Percentiles rank a stretch among this genome's conserved stretches.
phyloP scores from a whole-genome alignment of 148 eudicot genomes.

The Rhododendron ferrugineum region DNA sequence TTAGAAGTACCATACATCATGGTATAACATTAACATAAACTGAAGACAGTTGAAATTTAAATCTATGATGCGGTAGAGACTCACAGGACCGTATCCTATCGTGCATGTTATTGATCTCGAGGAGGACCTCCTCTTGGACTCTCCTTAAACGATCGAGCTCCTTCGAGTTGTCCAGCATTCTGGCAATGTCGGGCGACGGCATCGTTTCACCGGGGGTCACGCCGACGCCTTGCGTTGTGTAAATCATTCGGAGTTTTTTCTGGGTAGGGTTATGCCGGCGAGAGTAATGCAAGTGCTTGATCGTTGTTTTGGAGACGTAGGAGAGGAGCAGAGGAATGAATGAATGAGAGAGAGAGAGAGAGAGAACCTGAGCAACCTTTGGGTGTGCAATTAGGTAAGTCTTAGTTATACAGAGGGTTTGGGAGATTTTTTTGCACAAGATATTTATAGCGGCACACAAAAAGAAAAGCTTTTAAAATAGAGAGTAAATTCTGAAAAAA shows the following conservation, averaged over 20 bases:
- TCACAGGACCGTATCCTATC: constrained; percentile 69
- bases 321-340: background rate
- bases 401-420: background rate
- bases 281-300: background rate
- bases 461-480: too few species aligned
- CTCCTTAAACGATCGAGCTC: constrained; percentile 80
- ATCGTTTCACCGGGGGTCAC: constrained; percentile 6
- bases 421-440: background rate
- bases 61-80: constrained; percentile 7
- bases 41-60: background rate
- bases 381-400: background rate
- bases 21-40: background rate
- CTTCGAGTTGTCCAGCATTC: constrained; percentile 58
- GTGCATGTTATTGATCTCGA: constrained; percentile 77
- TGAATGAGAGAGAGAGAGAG: background rate
- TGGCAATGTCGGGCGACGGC: constrained; percentile 58
- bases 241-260: background rate
- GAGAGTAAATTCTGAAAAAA: too few species aligned
- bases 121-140: constrained; percentile 60
- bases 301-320: background rate
- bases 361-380: background rate
- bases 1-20: background rate
- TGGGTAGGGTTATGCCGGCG: background rate
- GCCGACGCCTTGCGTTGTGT: background rate
- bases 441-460: background rate